Percentiles rank a stretch among this genome's conserved stretches.
phyloP scores from a whole-genome alignment of 495 filamentous ascomycete genomes.

The Articulospora tetracladia region DNA sequence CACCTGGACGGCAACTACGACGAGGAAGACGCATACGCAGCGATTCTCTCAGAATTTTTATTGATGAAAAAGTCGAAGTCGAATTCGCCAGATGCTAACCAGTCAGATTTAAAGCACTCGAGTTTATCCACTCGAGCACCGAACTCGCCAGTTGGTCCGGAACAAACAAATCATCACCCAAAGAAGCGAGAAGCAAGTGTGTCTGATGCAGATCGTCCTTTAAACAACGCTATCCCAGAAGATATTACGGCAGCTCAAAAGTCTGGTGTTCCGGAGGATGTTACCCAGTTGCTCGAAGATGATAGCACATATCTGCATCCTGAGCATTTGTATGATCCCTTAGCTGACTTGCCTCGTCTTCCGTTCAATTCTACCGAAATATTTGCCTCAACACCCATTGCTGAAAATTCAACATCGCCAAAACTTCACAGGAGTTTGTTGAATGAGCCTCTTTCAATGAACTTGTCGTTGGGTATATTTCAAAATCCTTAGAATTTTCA shows the following conservation, averaged over 20 bases:
- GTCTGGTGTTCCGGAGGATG: neutral
- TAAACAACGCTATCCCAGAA: neutral
- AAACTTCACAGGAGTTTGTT: neutral
- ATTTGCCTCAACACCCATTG: neutral
- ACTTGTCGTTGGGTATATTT: neutral
- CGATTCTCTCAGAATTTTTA: conserved; percentile 11
- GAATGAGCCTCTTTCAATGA: neutral
- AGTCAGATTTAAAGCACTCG: neutral
- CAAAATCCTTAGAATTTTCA: neutral
- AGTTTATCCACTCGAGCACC: neutral
- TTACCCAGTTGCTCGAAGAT: neutral
- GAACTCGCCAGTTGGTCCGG: neutral
- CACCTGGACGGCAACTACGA: conserved; percentile 2
- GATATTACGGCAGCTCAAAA: neutral
- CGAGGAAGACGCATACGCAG: conserved; percentile 16
- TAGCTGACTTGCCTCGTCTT: neutral
- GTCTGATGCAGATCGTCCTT: neutral
- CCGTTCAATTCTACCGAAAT: neutral
- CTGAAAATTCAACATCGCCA: neutral
- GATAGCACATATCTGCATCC: neutral
- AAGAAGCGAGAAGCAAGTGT: neutral
- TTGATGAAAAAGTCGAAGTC: neutral
- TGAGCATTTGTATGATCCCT: neutral
- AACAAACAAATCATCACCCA: neutral
- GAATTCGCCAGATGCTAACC: neutral